Conservation (phyloP, 192 early-diverging fungal genomes). For the Podila epigama region DNA sequence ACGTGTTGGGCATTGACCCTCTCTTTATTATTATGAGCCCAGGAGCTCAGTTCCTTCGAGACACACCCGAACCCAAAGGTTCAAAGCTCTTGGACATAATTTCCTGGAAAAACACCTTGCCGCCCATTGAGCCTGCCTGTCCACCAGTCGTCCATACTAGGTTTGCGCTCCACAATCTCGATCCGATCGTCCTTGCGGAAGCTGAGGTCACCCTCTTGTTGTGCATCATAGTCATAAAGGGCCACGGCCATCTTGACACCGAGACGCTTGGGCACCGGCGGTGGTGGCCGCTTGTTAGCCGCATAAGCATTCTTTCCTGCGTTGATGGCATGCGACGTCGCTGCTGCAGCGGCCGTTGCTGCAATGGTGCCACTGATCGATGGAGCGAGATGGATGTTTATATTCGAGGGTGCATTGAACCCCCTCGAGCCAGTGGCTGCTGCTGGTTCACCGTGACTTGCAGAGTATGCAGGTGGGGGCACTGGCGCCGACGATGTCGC, state of each 20-base stretch:
- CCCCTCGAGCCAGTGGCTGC: background rate
- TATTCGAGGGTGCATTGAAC: slow-evolving; percentile 10
- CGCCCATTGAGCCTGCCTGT: slow-evolving; percentile 71
- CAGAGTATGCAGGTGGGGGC: slow-evolving; percentile 30
- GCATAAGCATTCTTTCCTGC: background rate
- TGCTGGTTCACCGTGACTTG: slow-evolving; percentile 2
- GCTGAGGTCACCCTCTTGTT: slow-evolving; percentile 73
- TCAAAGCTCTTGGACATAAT: slow-evolving; percentile 28
- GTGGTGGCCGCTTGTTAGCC: slow-evolving; percentile 44
- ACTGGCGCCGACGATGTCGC: background rate
- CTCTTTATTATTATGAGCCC: too few relatives aligned
- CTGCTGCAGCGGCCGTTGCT: slow-evolving; percentile 26
- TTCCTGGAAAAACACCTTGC: slow-evolving; percentile 74
- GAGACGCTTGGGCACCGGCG: slow-evolving; percentile 28
- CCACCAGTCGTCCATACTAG: slow-evolving; percentile 81
- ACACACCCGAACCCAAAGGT: too few relatives aligned
- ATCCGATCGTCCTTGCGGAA: slow-evolving; percentile 78
- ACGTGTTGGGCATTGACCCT: too few relatives aligned
- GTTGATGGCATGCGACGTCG: slow-evolving; percentile 22
- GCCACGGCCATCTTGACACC: slow-evolving; percentile 65
- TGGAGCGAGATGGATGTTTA: slow-evolving; percentile 25
- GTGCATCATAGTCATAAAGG: slow-evolving; percentile 81
- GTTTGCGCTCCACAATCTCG: slow-evolving; percentile 68
- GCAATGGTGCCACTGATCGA: slow-evolving; percentile 25
- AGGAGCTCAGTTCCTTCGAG: too few relatives aligned